phyloP scores from a whole-genome alignment of 164 flowering plant genomes.

The Macadamia integrifolia region DNA sequence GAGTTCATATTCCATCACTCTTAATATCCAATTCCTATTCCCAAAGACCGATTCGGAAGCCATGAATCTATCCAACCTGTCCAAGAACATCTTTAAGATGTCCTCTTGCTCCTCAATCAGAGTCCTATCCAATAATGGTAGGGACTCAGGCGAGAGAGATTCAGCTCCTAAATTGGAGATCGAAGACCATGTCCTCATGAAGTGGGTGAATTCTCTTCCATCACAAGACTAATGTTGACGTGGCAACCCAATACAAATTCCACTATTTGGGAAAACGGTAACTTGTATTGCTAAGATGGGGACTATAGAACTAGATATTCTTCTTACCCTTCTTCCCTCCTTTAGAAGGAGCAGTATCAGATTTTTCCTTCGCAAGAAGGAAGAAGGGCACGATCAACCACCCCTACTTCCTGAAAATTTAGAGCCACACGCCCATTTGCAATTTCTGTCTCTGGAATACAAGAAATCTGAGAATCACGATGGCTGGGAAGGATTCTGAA shows the following conservation, averaged over 20 bases:
- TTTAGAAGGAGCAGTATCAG: too few relatives aligned
- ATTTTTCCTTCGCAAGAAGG: too few relatives aligned
- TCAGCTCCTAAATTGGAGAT: background rate
- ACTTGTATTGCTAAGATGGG: constrained; percentile 13
- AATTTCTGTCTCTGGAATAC: too few relatives aligned
- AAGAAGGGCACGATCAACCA: too few relatives aligned
- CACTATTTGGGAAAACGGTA: constrained; percentile 11
- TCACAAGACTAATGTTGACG: constrained; percentile 1
- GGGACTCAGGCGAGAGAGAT: background rate
- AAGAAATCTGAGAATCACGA: too few relatives aligned
- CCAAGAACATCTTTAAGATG: background rate
- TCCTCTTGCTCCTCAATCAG: constrained; percentile 11
- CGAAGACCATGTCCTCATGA: constrained; percentile 17
- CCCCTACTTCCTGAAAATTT: too few relatives aligned
- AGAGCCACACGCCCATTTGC: too few relatives aligned
- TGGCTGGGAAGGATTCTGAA: too few relatives aligned
- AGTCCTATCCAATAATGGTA: constrained; percentile 15
- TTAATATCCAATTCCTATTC: too few relatives aligned
- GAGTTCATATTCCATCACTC: background rate
- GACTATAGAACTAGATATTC: too few relatives aligned
- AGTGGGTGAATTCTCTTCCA: background rate
- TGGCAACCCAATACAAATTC: constrained; percentile 10
- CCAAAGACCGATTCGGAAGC: background rate
- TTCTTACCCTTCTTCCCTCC: too few relatives aligned
- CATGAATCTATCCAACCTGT: background rate